phyloP scores from a whole-genome alignment of 2,329 filamentous ascomycete genomes.

The Xylaria sp. region DNA sequence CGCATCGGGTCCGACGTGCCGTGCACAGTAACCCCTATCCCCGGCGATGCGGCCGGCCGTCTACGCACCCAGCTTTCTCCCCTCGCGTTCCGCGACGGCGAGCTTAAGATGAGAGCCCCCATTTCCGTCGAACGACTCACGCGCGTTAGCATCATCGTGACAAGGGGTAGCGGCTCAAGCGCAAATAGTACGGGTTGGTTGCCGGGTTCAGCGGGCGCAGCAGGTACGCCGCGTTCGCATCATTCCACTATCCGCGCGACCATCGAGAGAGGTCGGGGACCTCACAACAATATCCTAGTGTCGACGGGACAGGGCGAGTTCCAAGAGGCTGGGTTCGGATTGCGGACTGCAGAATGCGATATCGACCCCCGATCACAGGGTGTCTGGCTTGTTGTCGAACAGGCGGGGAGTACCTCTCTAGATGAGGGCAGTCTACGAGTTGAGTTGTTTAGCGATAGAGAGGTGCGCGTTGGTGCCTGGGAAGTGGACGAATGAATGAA shows the following conservation, averaged over 20 bases:
- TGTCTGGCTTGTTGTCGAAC: constrained; percentile 84
- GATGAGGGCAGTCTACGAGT: constrained; percentile 58
- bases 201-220: constrained; percentile 41
- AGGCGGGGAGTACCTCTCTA: constrained; percentile 64
- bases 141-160: constrained; percentile 65
- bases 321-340: constrained; percentile 67
- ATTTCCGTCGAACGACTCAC: constrained; percentile 63
- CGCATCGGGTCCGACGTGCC: constrained; percentile 73
- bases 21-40: constrained; percentile 68
- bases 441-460: constrained; percentile 62
- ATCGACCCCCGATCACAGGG: constrained; percentile 68
- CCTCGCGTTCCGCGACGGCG: constrained; percentile 56
- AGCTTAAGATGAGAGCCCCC: constrained; percentile 51
- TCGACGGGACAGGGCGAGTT: constrained; percentile 76
- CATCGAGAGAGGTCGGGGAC: constrained; percentile 77
- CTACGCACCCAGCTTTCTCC: constrained; percentile 69
- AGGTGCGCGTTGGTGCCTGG: constrained; percentile 57
- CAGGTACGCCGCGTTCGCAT: constrained; percentile 41
- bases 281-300: constrained; percentile 71
- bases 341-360: constrained; percentile 79
- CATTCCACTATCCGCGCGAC: constrained; percentile 69
- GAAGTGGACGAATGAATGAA: constrained; percentile 43
- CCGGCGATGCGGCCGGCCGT: constrained; percentile 78
- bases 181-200: constrained; percentile 39
- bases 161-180: constrained; percentile 33